Percentiles rank a stretch among this genome's conserved stretches.
These are phyloP conservation scores for Perkinsus chesapeaki DNA, from an alignment of 169 alveolate species.

Conservation along the genomic window DNA sequence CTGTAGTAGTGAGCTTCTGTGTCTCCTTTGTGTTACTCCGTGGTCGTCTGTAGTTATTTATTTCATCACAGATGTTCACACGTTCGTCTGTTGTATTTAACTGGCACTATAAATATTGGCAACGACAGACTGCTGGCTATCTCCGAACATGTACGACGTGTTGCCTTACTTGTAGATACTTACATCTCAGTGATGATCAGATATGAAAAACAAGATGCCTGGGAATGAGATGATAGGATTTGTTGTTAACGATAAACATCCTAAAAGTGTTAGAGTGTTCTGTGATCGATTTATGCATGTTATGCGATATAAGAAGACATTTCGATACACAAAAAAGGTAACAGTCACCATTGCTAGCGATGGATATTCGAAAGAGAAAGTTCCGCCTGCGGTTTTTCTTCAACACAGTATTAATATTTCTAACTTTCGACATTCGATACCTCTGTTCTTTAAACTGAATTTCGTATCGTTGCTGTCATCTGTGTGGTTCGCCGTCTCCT, in stretches of 20 bases:
- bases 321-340: conserved; percentile 72
- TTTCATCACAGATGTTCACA: conserved; percentile 25
- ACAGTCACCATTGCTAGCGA: too few relatives aligned
- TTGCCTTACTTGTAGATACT: not conserved
- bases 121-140: conserved; percentile 74
- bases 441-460: too few relatives aligned
- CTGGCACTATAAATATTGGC: conserved; percentile 83
- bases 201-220: conserved; percentile 64
- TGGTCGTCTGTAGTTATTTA: too few relatives aligned
- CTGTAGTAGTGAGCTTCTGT: too few relatives aligned
- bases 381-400: too few relatives aligned
- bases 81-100: conserved; percentile 31
- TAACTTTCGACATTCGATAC: too few relatives aligned
- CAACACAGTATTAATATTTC: too few relatives aligned
- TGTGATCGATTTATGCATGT: conserved; percentile 82
- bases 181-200: conserved; percentile 42
- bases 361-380: not conserved
- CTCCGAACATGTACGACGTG: conserved; percentile 59
- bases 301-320: conserved; percentile 74
- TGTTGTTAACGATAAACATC: conserved; percentile 82
- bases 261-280: conserved; percentile 76
- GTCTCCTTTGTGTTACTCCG: too few relatives aligned
- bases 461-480: too few relatives aligned
- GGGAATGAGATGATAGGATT: conserved; percentile 74
- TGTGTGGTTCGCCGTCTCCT: too few relatives aligned